Evolutionary conservation across 495 filamentous ascomycete species (phyloP), one percentile per base, ranked within the genome.

Genomic region (Thozetella sp.): DNA sequence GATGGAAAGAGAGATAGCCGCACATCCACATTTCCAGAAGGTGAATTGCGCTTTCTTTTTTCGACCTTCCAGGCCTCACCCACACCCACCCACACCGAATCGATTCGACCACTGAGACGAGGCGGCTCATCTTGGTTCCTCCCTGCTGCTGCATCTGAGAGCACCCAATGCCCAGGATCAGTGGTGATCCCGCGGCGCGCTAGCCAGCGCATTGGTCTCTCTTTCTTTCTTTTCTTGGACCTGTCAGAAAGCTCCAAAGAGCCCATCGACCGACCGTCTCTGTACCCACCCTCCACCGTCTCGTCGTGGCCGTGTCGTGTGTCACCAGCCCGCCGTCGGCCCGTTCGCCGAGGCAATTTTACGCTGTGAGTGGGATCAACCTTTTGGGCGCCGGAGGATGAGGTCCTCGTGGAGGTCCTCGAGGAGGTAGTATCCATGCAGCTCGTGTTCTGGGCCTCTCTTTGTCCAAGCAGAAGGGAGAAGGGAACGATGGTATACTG

Each of bases 221-320:
- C 43, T 20, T 20, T n/a, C n/a, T 37, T 48, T 48, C 43, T 48
- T 48, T 48, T 48, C 43, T 48, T 48, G 43, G 43, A 48, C 43
- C 43, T 48, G 43, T 48, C 43, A 48, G 43, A 48, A 48, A 48
- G n/a, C n/a, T n/a, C 43, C 43, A 4, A 48, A 48, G 20, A 13
- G 10, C 10, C 9, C 43, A 20, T 10, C 4, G 43, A 48, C 12
- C 10, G n/a, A n/a, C n/a, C n/a, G n/a, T n/a, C n/a, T n/a, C n/a
- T n/a, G n/a, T n/a, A n/a, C n/a, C n/a, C n/a, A n/a, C n/a, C n/a
- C n/a, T n/a, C n/a, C n/a, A n/a, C n/a, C n/a, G n/a, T n/a, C n/a
- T n/a, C n/a, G n/a, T n/a, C n/a, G n/a, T n/a, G n/a, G n/a, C n/a
- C n/a, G n/a, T n/a, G n/a, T n/a, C n/a, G n/a, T n/a, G n/a, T n/a